Base-by-base conservation (phyloP, 495 filamentous ascomycete genomes). In the Hypoxylon lenormandii region DNA sequence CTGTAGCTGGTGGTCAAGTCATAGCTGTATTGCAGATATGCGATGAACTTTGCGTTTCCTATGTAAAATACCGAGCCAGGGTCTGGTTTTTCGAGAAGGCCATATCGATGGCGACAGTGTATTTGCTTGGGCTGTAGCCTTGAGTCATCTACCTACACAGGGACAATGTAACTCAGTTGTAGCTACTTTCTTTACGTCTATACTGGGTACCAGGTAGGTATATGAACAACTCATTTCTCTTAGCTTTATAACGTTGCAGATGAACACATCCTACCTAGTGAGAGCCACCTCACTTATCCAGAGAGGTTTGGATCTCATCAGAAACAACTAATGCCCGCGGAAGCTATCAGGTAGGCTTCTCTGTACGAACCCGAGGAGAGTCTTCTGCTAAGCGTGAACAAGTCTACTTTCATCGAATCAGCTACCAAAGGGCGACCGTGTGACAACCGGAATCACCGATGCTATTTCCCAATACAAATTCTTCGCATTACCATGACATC, bases 21-120 rank as follows among this genome's bases (percentile, higher is more conserved):
- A 23, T 77, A 79, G 12, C n/a, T n/a, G n/a, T n/a, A 80, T 59
- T 12, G 50, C 47, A 0, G 50, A 15, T 0, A 0, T 48, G 42
- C 22, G 28, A 5, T 46, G 22, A 7, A 58, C 53, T 16, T 56
- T 33, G 7, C 47, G 36, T 2, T 11, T 15, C 1, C 23, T 26
- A n/a, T n/a, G n/a, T n/a, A 26, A 56, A 5, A 2, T 22, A 2
- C 0, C 23, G 36, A 2, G 74, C 72, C 0, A 76, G 46, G 0
- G 43, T 49, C 46, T 78, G 64, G 50, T 78, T 43, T 6, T 4
- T 13, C 26, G 46, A 8, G 0, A 42, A 43, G 37, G 30, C 48
- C 53, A 81, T 56, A 5, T 23, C 48, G 10, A 77, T 70, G 4
- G 75, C 78, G 0, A 83, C 69, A 22, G 81, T 79, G 52, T 83